Conservation (phyloP, 2,329 filamentous ascomycete species). For the Colletotrichum sp. region DNA sequence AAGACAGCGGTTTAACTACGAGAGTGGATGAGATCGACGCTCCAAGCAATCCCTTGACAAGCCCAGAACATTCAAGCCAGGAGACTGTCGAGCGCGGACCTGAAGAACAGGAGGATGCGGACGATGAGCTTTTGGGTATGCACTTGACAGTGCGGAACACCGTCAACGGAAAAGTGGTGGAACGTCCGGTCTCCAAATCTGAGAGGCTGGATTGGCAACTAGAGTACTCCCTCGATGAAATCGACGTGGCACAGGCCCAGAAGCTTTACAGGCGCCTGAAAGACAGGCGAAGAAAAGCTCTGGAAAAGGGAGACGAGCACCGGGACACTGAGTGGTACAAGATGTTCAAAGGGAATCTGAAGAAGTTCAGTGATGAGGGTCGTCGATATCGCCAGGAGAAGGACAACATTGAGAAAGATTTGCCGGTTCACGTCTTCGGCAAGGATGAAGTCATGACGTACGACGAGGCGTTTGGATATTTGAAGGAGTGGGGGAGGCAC, state of each 20-base stretch:
- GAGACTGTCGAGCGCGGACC: not conserved
- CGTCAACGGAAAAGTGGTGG: conserved; percentile 69
- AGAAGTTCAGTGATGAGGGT: conserved; percentile 55
- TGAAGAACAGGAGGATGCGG: conserved; percentile 9
- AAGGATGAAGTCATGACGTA: conserved; percentile 35
- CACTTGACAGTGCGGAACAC: conserved; percentile 75
- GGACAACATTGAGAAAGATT: conserved; percentile 53
- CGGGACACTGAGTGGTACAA: conserved; percentile 49
- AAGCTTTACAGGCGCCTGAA: conserved; percentile 62
- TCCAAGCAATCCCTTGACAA: not conserved
- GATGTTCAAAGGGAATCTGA: conserved; percentile 49
- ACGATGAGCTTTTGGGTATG: conserved; percentile 65
- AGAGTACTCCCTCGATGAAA: conserved; percentile 78
- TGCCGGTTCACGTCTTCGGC: conserved; percentile 54
- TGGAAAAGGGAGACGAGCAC: conserved; percentile 45
- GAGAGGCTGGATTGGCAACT: conserved; percentile 65
- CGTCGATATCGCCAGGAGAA: conserved; percentile 60
- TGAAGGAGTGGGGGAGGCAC: conserved; percentile 6
- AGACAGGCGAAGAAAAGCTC: conserved; percentile 55
- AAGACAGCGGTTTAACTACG: not conserved
- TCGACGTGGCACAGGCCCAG: conserved; percentile 49
- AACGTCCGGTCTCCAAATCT: conserved; percentile 60
- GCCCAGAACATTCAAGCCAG: not conserved
- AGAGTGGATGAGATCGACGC: not conserved
- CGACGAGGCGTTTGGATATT: conserved; percentile 37